A percentile compares a stretch with the other conserved stretches of the same genome.
phyloP scores from a whole-genome alignment of 2,329 filamentous ascomycete species.

The Gyromitra esculenta region DNA sequence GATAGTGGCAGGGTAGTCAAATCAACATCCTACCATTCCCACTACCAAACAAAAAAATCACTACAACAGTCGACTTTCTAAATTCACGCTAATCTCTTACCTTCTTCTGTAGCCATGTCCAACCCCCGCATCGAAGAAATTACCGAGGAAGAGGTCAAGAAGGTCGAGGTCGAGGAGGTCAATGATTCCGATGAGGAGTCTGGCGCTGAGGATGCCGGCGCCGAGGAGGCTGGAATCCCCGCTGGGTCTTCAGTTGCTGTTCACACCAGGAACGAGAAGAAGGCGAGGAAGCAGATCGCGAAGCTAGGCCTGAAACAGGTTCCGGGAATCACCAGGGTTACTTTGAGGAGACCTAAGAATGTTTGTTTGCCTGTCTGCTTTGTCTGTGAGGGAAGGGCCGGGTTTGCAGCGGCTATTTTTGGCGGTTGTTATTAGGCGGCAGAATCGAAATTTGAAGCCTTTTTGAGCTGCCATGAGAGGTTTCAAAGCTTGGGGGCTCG shows the following conservation, averaged over 20 bases:
- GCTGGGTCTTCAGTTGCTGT: conserved; percentile 88
- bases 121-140: conserved; percentile 98
- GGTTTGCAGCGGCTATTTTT: not conserved
- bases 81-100: conserved; percentile 22
- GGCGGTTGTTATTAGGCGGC: not conserved
- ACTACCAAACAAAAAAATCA: not conserved
- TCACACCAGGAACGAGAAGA: conserved; percentile 99
- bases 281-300: conserved; percentile 98
- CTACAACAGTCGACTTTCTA: conserved; percentile 3
- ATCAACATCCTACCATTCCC: conserved; percentile 21
- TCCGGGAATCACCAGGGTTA: conserved; percentile 96
- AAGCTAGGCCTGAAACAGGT: conserved; percentile 98
- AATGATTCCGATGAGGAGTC: conserved; percentile 61
- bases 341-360: conserved; percentile 97
- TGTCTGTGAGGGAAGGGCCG: not conserved
- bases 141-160: conserved; percentile 87
- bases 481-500: not conserved
- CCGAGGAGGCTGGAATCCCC: conserved; percentile 67
- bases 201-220: conserved; percentile 58
- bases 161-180: conserved; percentile 74
- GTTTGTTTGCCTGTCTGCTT: conserved; percentile 69
- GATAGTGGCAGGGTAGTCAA: conserved; percentile 31
- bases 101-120: conserved; percentile 72
- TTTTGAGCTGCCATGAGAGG: not conserved
- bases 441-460: not conserved